A percentile compares a stretch with the other conserved stretches of the same genome.
phyloP scores from a whole-genome alignment of 345 rosid species.

The Carallia pectinifolia region DNA sequence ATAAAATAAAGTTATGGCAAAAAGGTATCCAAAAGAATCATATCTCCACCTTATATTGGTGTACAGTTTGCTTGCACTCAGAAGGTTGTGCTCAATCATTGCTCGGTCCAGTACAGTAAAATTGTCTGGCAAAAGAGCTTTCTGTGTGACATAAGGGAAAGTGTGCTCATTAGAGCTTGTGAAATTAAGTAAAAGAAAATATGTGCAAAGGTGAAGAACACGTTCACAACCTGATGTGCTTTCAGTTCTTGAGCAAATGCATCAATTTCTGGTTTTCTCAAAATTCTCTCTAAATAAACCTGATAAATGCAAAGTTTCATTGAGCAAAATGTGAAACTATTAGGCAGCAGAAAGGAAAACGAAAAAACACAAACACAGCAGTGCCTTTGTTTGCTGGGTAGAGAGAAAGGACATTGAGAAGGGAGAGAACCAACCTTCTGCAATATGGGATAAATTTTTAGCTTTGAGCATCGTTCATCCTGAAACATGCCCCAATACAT shows the following conservation, averaged over 20 bases:
- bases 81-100: slow-evolving; percentile 96
- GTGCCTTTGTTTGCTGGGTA: background rate
- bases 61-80: slow-evolving; percentile 96
- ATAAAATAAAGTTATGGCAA: background rate
- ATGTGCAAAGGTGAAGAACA: slow-evolving; percentile 6
- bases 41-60: slow-evolving; percentile 76
- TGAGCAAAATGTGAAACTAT: background rate
- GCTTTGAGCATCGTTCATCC: slow-evolving; percentile 96
- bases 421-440: slow-evolving; percentile 76
- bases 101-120: slow-evolving; percentile 95
- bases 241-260: slow-evolving; percentile 89
- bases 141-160: slow-evolving; percentile 45
- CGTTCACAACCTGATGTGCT: slow-evolving; percentile 76
- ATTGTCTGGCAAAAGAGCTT: slow-evolving; percentile 91
- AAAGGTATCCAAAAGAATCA: slow-evolving; percentile 4
- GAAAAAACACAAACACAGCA: background rate
- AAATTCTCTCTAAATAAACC: slow-evolving; percentile 94
- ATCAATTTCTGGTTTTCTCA: slow-evolving; percentile 94
- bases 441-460: slow-evolving; percentile 90
- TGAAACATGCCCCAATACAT: slow-evolving; percentile 37
- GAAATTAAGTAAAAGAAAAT: slow-evolving; percentile 6
- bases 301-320: slow-evolving; percentile 27
- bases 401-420: background rate
- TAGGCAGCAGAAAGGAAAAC: background rate
- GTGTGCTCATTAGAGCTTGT: background rate